Base-by-base conservation (phyloP, 2,329 filamentous ascomycete species). In the Beauveria varroae region DNA sequence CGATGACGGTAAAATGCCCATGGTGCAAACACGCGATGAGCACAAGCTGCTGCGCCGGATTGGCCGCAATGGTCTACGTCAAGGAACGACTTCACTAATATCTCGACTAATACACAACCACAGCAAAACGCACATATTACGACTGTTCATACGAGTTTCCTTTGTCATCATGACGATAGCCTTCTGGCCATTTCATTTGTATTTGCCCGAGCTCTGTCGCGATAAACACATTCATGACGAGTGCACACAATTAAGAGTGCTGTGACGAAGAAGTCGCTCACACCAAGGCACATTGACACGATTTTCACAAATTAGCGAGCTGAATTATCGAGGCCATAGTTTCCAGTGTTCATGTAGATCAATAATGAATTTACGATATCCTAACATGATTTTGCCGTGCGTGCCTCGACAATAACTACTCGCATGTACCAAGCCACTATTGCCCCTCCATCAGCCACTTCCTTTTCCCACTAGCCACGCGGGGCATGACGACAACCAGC, bases 21-120 rank as follows among this genome's bases (percentile, higher is more conserved):
- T 90, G 88, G 88, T 91, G 88, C 70, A 77, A 78, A 49, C 88
- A 91, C 73, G 81, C 82, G 55, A 90, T 91, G 87, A 86, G 79
- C 65, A 86, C 81, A 16, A 76, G 74, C 62, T 91, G 88, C 73
- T 91, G 88, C 70, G 81, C 86, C 12, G 87, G 86, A 8, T 87
- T 87, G 74, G 83, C 85, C 12, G 84, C 87, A 1, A 78, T 87
- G 50, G 82, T 91, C 4, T 83, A 86, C 64, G 74, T 90, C 67
- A 83, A 83, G 67, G 86, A 90, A 71, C 82, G 82, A 63, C 70
- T 87, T 56, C 84, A 87, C 67, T 78, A 50, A 57, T 44, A 28
- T 24, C 12, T 28, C 12, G 22, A 49, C 24, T n/a, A 28, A 37
- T 53, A 52, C 51, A 60, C 56, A 51, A 55, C 41, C n/a, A 34